Base-by-base conservation (phyloP, 371 early-diverging fungal genomes). In the Capniomyces stellatus region DNA sequence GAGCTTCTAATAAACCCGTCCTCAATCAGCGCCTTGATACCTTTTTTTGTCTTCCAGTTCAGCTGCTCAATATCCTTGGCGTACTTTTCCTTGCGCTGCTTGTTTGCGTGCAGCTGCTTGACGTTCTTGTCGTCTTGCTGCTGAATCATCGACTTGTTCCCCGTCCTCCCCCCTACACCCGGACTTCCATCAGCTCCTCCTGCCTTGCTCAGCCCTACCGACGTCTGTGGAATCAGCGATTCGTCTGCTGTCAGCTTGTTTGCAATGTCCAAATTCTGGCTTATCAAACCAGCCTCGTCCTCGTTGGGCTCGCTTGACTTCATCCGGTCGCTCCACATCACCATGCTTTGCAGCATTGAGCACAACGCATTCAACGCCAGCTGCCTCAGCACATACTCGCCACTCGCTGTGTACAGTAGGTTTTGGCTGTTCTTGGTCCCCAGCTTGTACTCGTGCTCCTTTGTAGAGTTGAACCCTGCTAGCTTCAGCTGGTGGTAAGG, bases 1-100 rank as follows among this genome's bases (percentile, higher is more conserved):
- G 67, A 57, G 73, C 76, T 2, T 70, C 41, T 47, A 13, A 93
- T 72, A 54, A 84, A 76, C 2, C 77, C 75, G 19, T 77, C 65
- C 3, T 77, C 75, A 15, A 78, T 59, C 52, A 91, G 66, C 22
- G 75, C 66, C 60, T 80, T 76, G 35, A 93, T 70, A n/a, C 92
- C 94, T 73, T 83, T 85, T 59, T 87, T 85, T n/a, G 89, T 85
- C 66, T 92, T 92, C 67, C 73, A 75, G 58, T 91, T 88, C 64
- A 93, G 92, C 52, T 75, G 69, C 54, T 79, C 81, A 13, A 86
- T 65, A 25, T 88, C 89, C 52, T 84, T 82, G 40, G 79, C 73
- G 21, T 85, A 62, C 49, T 79, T 63, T 59, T 85, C 85, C 62
- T 92, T 92, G 31, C 85, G 72, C 47, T 80, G 78, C 62, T 86